phyloP scores from a whole-genome alignment of 352 stramenopile genomes.

The Saprolegnia parasitica region DNA sequence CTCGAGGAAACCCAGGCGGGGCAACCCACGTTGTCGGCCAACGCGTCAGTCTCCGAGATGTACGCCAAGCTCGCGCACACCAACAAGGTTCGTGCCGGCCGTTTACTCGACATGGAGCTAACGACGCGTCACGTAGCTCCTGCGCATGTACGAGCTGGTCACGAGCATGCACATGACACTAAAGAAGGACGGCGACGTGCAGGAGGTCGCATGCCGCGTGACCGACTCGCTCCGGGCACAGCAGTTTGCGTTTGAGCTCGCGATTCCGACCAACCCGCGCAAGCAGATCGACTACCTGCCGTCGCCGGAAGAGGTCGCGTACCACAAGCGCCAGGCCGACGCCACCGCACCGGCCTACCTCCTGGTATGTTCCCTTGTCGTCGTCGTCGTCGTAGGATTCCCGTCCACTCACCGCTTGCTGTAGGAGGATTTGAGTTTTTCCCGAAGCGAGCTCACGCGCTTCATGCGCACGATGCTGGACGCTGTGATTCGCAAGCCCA shows the following conservation, averaged over 20 bases:
- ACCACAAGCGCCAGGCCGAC: slow-evolving; percentile 17
- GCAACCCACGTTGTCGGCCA: neutral
- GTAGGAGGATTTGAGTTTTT: slow-evolving; percentile 78
- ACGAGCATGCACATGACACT: slow-evolving; percentile 73
- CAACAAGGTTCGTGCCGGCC: slow-evolving; percentile 47
- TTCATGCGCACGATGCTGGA: slow-evolving; percentile 80
- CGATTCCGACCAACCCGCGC: slow-evolving; percentile 50
- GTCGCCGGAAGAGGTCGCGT: slow-evolving; percentile 21
- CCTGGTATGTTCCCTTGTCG: neutral
- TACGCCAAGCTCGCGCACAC: slow-evolving; percentile 56
- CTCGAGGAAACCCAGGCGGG: slow-evolving; percentile 37
- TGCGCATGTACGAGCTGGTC: slow-evolving; percentile 72
- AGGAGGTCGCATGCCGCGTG: slow-evolving; percentile 59
- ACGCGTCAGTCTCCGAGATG: slow-evolving; percentile 21
- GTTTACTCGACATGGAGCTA: neutral
- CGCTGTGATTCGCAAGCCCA: slow-evolving; percentile 74
- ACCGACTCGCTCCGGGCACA: slow-evolving; percentile 62
- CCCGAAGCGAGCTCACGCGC: slow-evolving; percentile 70
- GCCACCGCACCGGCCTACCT: slow-evolving; percentile 14
- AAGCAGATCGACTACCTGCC: slow-evolving; percentile 80
- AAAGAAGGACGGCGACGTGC: slow-evolving; percentile 48
- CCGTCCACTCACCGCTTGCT: neutral
- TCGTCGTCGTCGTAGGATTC: too few species aligned
- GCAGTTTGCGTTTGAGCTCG: slow-evolving; percentile 71
- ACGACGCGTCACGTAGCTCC: slow-evolving; percentile 38